Base-by-base conservation (phyloP, 2,329 filamentous ascomycete species). In the Diplodia corticola region DNA sequence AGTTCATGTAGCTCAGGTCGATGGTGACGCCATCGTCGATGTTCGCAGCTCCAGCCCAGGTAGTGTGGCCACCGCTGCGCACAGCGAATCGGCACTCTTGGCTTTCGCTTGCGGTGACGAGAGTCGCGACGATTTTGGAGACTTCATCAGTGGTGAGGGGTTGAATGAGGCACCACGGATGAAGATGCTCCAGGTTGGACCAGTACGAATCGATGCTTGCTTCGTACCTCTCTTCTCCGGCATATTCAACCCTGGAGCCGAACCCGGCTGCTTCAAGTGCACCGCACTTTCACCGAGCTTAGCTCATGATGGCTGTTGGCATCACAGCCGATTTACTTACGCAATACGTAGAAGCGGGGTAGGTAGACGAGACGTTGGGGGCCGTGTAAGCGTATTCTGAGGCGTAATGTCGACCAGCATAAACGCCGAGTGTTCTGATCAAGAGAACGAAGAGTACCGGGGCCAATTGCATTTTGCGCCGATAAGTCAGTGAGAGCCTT, bases 21-120 rank as follows among this genome's bases (percentile, higher is more conserved):
- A 76, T 70, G 1, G 72, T 74, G 9, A 75, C 70, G 37, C 72
- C 72, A 17, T 69, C 69, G 1, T 72, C 69, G 24, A 74, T 74
- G 28, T 75, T 75, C 9, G 72, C 71, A 28, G 70, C 67, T 9
- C 73, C 73, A 17, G 69, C 70, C 17, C 68, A 64, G 10, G 71
- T 71, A 4, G 71, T 72, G 46, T 74, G 72, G 1, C 73, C 72
- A n/a, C 68, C 64, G 40, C 50, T 57, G 44, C 51, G 63, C 5
- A 65, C 30, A 13, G 63, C 63, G 49, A 65, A 65, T n/a, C 13
- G 51, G n/a, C 63, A 59, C n/a, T 46, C 26, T 17, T 44, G 24
- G 13, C 12, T 24, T 3, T 30, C 28, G 28, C 40, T 59, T 20
- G 63, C 53, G 10, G 28, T 5, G 12, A 50, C 51, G 12, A 65